Percentiles rank a stretch among this genome's conserved stretches.
phyloP scores from a whole-genome alignment of 129 eudicot genomes.

The carrot (Daucus carota) region DH1_v3.0 NC_030383.2:49546501-49547000 shows the following conservation, averaged over 20 bases:
- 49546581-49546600: constrained; percentile 83
- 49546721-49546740: constrained; percentile 47
- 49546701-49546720: constrained; percentile 38
- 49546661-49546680: no score
- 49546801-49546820: constrained; percentile 82
- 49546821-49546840: no score
- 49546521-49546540: constrained; percentile 50
- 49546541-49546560: constrained; percentile 69
- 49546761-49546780: constrained; percentile 22
- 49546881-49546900: no score
- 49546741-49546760: constrained; percentile 63
- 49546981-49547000: constrained; percentile 29
- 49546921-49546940: constrained; percentile 69
- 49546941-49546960: constrained; percentile 33
- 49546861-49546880: no score
- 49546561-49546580: constrained; percentile 50
- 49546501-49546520: constrained; percentile 50
- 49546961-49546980: constrained; percentile 40
- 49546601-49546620: no score
- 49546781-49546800: constrained; percentile 60
- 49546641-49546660: no score
- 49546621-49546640: no score
- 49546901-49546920: constrained; percentile 93
- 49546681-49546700: no score
- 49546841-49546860: no score